Base-by-base conservation (phyloP, 1,284 basidiomycete genomes). In the Cryptococcus sp. region DNA sequence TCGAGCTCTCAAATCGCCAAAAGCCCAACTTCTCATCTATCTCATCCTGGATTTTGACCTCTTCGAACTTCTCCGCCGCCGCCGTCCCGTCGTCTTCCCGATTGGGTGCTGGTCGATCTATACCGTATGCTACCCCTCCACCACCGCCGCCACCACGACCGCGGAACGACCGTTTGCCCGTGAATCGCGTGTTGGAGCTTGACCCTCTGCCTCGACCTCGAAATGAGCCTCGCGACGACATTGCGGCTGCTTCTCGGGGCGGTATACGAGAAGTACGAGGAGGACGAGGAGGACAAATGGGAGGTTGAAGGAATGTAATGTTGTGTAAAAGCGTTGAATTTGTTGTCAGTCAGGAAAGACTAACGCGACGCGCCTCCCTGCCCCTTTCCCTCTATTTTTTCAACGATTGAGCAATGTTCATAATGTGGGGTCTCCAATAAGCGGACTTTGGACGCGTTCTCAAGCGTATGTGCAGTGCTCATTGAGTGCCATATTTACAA, bases 21-120 rank as follows among this genome's bases (percentile, higher is more conserved):
- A 99, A 99, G 0, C 96, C 96, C 27, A 99, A 82, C 74, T 89
- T 91, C 77, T 92, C 91, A 71, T 99, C 95, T 27, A 98, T 86
- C 71, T 94, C 91, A 75, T 99, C 93, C 58, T 81, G 82, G 31
- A 88, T 68, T 49, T 83, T 81, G 6, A 88, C 86, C 66, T 86
- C 86, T 72, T 95, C 92, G 70, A 95, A 93, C 65, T 85, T 82
- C 69, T 94, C 93, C 13, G 86, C 87, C 5, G 88, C 83, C 49
- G 87, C 86, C 0, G 89, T 91, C 3, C 90, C 92, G 67, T 95
- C 92, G 59, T 94, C 91, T 70, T 91, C 90, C 67, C 91, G 83
- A 69, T 84, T 82, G 2, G 86, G 86, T 15, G 82, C 83, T 45
- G 60, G 72, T 41, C 62, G 53, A 51, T 72, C 73, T 65, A 59